Base-by-base conservation (phyloP, 371 early-diverging fungal species). In the Rhizopus delemar region DNA sequence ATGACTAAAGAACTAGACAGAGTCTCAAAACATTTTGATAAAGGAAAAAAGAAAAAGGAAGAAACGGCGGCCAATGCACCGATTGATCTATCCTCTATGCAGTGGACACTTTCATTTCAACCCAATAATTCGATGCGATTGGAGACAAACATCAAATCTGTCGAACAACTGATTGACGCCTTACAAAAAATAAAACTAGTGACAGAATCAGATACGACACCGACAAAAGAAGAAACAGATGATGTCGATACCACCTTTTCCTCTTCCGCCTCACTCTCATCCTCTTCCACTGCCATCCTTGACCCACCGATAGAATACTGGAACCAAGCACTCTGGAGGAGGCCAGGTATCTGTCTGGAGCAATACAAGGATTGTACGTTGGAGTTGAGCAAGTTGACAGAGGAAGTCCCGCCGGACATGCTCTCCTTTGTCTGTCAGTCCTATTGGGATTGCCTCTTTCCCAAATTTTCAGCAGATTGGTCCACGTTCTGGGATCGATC, bases 1-100 rank as follows among this genome's bases (percentile, higher is more conserved):
- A 75, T 80, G 76, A 77, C 78, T 8, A 72, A 73, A 56, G 81
- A 77, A 41, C 71, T 80, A 11, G 81, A 80, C 34, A 71, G 69
- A 52, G 81, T 76, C 0, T 77, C 81, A 5, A 63, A 53, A 2
- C 75, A 74, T 34, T 75, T 80, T 55, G 68, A 68, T 5, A 68
- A 73, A 54, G 62, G 64, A 11, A 67, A 59, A 49, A 58, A 62
- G 51, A 38, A 41, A 31, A 39, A 49, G n/a, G 54, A 35, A 12
- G 46, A 32, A 22, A 57, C 38, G 29, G 3, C 39, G 56, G 16
- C 39, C 39, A 39, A 2, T 9, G 39, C 13, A 49, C 41, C 52
- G 2, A 56, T 46, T 45, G 51, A 57, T 46, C 13, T 64, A 56
- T 59, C 60, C 5, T 56, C 71, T 16, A 74, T 79, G 70, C 72